Conservation (phyloP, 257 asterid species). For the Catharanthus roseus region DNA sequence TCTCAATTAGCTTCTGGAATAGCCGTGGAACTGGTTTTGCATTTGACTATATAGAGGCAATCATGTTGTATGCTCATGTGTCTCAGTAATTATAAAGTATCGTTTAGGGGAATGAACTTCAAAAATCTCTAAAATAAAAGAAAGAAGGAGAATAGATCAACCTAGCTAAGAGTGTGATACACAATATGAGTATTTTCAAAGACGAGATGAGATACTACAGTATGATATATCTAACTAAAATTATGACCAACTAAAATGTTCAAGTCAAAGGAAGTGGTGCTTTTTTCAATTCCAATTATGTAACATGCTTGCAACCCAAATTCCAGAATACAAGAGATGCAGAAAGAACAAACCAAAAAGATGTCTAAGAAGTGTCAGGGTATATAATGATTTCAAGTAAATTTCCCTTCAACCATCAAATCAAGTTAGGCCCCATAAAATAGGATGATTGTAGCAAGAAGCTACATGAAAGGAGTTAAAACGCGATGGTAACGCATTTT, state of each 20-base stretch:
- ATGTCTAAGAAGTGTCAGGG: not conserved
- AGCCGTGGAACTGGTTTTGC: not conserved
- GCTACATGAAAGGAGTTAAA: not conserved
- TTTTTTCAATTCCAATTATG: too few relatives aligned
- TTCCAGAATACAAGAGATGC: not conserved
- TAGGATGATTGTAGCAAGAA: too few relatives aligned
- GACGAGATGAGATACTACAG: not conserved
- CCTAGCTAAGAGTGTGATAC: not conserved
- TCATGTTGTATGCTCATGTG: too few relatives aligned
- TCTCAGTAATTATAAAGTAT: too few relatives aligned
- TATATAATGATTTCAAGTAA: not conserved
- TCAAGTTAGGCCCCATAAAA: not conserved
- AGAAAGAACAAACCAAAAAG: not conserved
- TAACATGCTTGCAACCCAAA: too few relatives aligned
- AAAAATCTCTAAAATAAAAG: not conserved
- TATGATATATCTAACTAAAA: too few relatives aligned
- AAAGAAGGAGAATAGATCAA: too few relatives aligned
- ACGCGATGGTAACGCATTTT: not conserved
- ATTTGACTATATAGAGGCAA: not conserved
- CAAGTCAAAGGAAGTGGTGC: not conserved
- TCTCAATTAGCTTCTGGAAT: not conserved
- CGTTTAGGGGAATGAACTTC: not conserved
- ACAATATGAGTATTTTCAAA: not conserved
- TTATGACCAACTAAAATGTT: not conserved
- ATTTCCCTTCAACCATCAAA: not conserved